phyloP scores from a whole-genome alignment of 2,329 filamentous ascomycete species.

The Claviceps purpurea region DNA sequence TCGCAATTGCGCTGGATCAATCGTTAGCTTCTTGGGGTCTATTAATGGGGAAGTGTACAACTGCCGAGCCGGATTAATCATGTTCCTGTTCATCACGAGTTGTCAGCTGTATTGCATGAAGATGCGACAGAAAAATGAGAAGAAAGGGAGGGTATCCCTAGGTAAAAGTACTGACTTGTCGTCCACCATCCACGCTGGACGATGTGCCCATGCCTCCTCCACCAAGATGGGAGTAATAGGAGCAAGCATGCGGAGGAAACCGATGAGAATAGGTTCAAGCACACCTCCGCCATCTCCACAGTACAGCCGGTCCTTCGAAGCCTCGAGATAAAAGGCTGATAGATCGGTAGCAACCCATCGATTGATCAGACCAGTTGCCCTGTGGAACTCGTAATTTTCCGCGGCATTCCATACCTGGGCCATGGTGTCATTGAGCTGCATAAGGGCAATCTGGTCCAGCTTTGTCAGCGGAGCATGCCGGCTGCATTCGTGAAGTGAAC shows the following conservation, averaged over 20 bases:
- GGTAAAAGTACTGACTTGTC: conserved; percentile 22
- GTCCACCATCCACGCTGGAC: conserved; percentile 49
- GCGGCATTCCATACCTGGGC: conserved; percentile 51
- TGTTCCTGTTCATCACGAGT: conserved; percentile 9
- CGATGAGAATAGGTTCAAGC: conserved; percentile 52
- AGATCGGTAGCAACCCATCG: conserved; percentile 72
- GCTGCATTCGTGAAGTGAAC: conserved; percentile 49
- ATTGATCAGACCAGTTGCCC: conserved; percentile 59
- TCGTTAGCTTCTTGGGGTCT: conserved; percentile 23
- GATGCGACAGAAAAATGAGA: conserved; percentile 5
- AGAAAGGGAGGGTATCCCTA: neutral
- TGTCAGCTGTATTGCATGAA: neutral
- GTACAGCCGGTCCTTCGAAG: conserved; percentile 83
- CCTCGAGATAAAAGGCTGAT: conserved; percentile 88
- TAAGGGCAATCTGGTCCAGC: conserved; percentile 61
- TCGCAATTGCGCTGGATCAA: conserved; percentile 26
- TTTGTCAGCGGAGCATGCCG: conserved; percentile 38
- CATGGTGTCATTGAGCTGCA: conserved; percentile 58
- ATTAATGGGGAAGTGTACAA: conserved; percentile 32
- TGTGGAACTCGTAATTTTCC: conserved; percentile 68
- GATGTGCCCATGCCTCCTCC: conserved; percentile 76
- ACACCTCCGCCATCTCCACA: conserved; percentile 58
- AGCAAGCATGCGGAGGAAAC: conserved; percentile 64
- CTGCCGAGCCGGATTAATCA: conserved; percentile 30
- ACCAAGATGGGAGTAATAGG: conserved; percentile 74